Base-by-base conservation (phyloP, 768 basidiomycete species). In the button mushroom (Agaricus bisporus) region DNA sequence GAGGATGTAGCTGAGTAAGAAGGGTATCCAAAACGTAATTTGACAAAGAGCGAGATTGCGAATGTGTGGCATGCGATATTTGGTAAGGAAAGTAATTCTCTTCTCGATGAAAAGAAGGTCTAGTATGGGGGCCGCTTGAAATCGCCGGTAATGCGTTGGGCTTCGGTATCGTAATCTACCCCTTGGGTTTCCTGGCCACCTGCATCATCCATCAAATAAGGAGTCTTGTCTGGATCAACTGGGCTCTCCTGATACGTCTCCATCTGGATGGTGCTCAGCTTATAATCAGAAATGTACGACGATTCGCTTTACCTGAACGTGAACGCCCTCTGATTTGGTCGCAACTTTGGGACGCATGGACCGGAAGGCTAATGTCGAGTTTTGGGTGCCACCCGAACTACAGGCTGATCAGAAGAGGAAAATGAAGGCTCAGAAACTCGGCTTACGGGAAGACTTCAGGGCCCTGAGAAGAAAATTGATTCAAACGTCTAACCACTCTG, bases 291-390 rank as follows among this genome's bases (percentile, higher is more conserved):
- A 25, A 36, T 48, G 14, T 20, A 47, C 46, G 28, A 6, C n/a
- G 22, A 22, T 14, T 4, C 41, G 38, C 52, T 61, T 49, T 48
- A 82, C 83, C 70, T 82, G 83, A 51, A 86, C 78, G 58, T 85
- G 83, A 32, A 85, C 75, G 22, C 78, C 77, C 54, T 80, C 74
- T 22, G 72, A 61, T 51, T 73, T 63, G 63, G 64, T 70, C 10
- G 68, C 63, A 37, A 67, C 60, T 60, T 56, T 71, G 70, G 14
- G 68, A 66, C 6, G 69, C 64, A 58, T 68, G 69, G 75, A 72
- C 47, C 79, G 77, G 73, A 85, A 86, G 32, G 82, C 83, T 26
- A 86, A 66, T 0, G 80, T 81, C 4, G 84, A 81, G 28, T 76
- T 74, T 57, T 72, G 75, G 5, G 75, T 72, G 9, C 11, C 11